Evolutionary conservation across 2,329 filamentous ascomycete genomes (phyloP).

Genomic region (Torrubiellomyces zombiae): DNA sequence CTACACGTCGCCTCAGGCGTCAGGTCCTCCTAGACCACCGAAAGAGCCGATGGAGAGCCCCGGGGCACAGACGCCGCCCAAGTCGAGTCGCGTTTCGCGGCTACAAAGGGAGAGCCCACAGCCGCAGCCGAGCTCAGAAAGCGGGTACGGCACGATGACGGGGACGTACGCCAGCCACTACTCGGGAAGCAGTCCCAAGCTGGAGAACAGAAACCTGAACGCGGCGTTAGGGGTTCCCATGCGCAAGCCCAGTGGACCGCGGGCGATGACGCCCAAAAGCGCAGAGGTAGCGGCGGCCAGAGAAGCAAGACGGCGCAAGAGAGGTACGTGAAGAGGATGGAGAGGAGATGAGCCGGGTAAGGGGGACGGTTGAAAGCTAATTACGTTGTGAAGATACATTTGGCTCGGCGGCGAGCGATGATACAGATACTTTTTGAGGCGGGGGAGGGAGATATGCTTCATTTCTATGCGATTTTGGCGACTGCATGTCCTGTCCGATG

Average conservation of each 20-base stretch:
- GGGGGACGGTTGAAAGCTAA: background rate
- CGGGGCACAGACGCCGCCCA: constrained; percentile 26
- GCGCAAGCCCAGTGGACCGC: constrained; percentile 38
- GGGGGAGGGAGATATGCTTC: too few species aligned
- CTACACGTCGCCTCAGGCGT: constrained; percentile 26
- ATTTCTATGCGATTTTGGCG: too few species aligned
- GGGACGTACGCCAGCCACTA: constrained; percentile 31
- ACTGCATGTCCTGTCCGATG: too few species aligned
- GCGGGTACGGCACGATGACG: constrained; percentile 32
- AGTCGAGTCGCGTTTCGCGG: constrained; percentile 30
- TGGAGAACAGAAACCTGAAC: constrained; percentile 41
- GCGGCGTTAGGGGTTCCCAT: constrained; percentile 33
- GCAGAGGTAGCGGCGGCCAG: constrained; percentile 27
- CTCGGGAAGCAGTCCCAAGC: constrained; percentile 36
- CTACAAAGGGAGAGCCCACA: constrained; percentile 35
- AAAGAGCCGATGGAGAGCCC: constrained; percentile 40
- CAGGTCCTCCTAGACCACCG: constrained; percentile 39
- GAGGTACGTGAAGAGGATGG: constrained; percentile 27
- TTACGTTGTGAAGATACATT: constrained; percentile 14
- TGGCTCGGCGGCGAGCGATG: constrained; percentile 16
- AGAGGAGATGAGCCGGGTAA: background rate
- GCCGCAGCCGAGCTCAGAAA: constrained; percentile 39
- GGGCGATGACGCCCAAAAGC: constrained; percentile 44
- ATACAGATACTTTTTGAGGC: constrained; percentile 20
- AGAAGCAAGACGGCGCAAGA: constrained; percentile 36